Base-by-base conservation (phyloP, 2,329 filamentous ascomycete genomes). In the Trichophyton mentagrophytes region DNA sequence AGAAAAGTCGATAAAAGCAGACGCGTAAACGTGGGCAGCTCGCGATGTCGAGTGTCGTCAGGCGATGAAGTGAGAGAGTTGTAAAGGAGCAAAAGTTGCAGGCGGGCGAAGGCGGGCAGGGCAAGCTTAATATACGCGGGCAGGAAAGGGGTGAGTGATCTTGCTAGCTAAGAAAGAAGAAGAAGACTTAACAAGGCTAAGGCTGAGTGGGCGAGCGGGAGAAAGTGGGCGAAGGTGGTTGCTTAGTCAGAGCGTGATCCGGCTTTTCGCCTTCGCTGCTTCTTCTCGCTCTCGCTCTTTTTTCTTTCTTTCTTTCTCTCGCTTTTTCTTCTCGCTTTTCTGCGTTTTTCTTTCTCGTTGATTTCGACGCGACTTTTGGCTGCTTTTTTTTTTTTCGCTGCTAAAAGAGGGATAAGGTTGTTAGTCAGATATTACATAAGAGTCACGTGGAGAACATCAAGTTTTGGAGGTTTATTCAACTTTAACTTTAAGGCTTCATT, bases 391-490 rank as follows among this genome's bases (percentile, higher is more conserved):
- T 27, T 27, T 36, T 13, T 38, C 33, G 33, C 33, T 15, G 46
- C 20, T 13, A 13, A 15, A 30, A 51, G 25, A 49, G 46, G 46
- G 8, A 47, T 25, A 47, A 25, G 20, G 20, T 13, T 25, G 20
- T 51, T 25, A 15, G 46, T 51, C 20, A 27, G 46, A 0, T 22
- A 2, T 47, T 47, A 47, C 27, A 8, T 47, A 22, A 47, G 20
- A 2, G 22, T 67, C 67, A 70, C 65, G 68, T 70, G 33, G 6
- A 46, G 40, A 13, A 38, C 9, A 9, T 30, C 27, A 30, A 30
- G 5, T 30, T 30, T 6, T 30, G 27, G 6, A 30, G 8, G 27
- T 30, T 30, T 30, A 30, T 30, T 30, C 27, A 30, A 30, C 27
- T 30, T 30, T 30, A 30, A 8, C 27, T 30, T 30, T 6, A 30